Base-by-base conservation (phyloP, 257 asterid genomes). In the Haberlea rhodopensis region DNA sequence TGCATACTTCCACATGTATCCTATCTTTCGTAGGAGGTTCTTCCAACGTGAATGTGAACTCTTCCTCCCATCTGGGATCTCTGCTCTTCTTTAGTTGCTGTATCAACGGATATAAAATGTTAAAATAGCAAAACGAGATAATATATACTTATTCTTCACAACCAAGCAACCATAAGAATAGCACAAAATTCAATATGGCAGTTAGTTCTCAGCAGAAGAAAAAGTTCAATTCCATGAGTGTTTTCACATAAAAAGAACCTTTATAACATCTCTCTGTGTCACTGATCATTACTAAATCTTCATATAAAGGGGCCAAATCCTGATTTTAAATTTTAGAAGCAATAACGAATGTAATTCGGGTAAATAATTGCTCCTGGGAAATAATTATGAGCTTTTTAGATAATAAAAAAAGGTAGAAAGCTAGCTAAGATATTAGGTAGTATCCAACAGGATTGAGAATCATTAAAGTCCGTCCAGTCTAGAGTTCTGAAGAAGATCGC, bases 11-110 rank as follows among this genome's bases (percentile, higher is more conserved):
- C 56, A 87, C 77, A 32, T 82, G 97, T 54, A 94, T 67, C 84
- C 68, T 88, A 26, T 87, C 99, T 72, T 83, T 86, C 63, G 73
- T 27, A 5, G 99, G 99, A 66, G 97, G 89, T 79, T 90, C 94
- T 6, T 90, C 95, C 81, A 94, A 64, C 75, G 74, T 51, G 80
- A 90, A 94, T 5, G 80, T 69, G 73, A 90, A 94, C 71, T 77
- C 95, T 81, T 94, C 99, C 9, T 76, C 96, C 99, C 97, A 90
- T 72, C 97, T 85, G 59, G 99, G 99, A 80, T 94, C 99, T 43
- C 97, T 79, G 77, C 81, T 94, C 85, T 94, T 94, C 90, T 90
- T 90, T 54, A 87, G 28, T 74, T 94, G 99, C 99, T 94, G 91
- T 52, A 71, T 34, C 15, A 62, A 51, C 65, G 71, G 34, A 59